A percentile compares a stretch with the other conserved stretches of the same genome.
phyloP scores from a whole-genome alignment of 1,284 basidiomycete species.

The Pisolithus thermaeus region DNA sequence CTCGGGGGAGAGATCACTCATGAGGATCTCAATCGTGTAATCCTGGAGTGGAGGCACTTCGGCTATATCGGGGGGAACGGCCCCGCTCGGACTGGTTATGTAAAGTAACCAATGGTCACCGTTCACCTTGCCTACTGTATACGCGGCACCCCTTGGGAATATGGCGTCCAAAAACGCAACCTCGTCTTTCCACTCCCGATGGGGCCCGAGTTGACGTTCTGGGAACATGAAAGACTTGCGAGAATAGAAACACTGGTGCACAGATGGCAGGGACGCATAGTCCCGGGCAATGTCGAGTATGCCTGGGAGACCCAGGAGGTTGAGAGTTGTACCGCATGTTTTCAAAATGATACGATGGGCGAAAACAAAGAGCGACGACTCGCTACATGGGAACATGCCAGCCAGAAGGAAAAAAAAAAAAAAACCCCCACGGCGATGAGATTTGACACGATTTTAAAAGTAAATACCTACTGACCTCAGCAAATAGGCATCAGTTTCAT shows the following conservation, averaged over 20 bases:
- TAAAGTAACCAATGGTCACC: slow-evolving; percentile 99
- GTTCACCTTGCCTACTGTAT: slow-evolving; percentile 97
- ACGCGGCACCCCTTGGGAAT: slow-evolving; percentile 86
- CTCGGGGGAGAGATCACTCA: slow-evolving; percentile 84
- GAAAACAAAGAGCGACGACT: slow-evolving; percentile 96
- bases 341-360: slow-evolving; percentile 97
- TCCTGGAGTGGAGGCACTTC: slow-evolving; percentile 45
- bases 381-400: slow-evolving; percentile 46
- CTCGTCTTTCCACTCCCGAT: slow-evolving; percentile 93
- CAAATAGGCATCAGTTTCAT: slow-evolving; percentile 91
- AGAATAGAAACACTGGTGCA: slow-evolving; percentile 94
- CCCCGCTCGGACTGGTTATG: slow-evolving; percentile 62
- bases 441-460: not conserved
- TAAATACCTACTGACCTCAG: slow-evolving; percentile 65
- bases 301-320: slow-evolving; percentile 88
- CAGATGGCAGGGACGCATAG: slow-evolving; percentile 68
- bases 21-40: slow-evolving; percentile 97
- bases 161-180: slow-evolving; percentile 88
- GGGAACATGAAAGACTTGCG: slow-evolving; percentile 99
- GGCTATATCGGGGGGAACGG: slow-evolving; percentile 19
- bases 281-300: slow-evolving; percentile 87
- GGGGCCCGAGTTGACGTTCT: slow-evolving; percentile 90
- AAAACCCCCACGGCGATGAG: not conserved
- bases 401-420: not conserved
- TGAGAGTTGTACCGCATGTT: slow-evolving; percentile 98